Evolutionary conservation across 2,329 filamentous ascomycete genomes (phyloP), one percentile per base, ranked within the genome.

Genomic region (Colletotrichum spaethianum): DNA sequence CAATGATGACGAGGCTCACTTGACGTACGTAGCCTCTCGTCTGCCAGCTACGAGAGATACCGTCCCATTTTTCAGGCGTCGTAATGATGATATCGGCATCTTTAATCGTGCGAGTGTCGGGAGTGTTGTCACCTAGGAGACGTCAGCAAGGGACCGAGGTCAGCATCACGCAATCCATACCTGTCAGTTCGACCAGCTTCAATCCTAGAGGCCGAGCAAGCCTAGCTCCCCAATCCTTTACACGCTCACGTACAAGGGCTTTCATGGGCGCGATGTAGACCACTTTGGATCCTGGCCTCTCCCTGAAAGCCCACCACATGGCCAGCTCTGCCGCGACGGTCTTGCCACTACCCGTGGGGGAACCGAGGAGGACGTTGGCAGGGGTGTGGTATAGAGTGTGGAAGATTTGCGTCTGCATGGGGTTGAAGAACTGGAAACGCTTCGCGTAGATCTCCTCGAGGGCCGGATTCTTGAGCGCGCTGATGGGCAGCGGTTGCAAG

Each of bases 201-300:
- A 98, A 81, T 0, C 95, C 95, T 85, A 98, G 91, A 1, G 95
- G 94, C 1, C 87, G 86, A 0, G 95, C 94, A 42, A 99, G 88
- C 20, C 96, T 91, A 70, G 89, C 89, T 16, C 93, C 91, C 97
- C 96, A 99, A 79, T 99, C 97, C 78, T 97, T 93, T 33, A 99
- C 96, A 82, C 96, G 91, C 81, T 99, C 96, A 3, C 96, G 94
- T 26, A 99, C 96, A 40, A 99, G 91, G 0, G 97, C 97, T 83
- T 99, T 99, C 97, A 99, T 99, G 0, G 97, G 97, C 2, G 96
- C 96, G 79, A 99, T 98, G 81, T 99, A 99, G 16, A 99, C 96
- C 2, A 99, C 95, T 83, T 99, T 99, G 4, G 95, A 98, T 4
- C 95, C 95, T 1, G 96, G 96, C 62, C 93, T 93, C 80, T 98